These are phyloP conservation scores for Euphrasia arctica DNA, from an alignment of 305 asterid species.

Conservation along the genomic window DNA sequence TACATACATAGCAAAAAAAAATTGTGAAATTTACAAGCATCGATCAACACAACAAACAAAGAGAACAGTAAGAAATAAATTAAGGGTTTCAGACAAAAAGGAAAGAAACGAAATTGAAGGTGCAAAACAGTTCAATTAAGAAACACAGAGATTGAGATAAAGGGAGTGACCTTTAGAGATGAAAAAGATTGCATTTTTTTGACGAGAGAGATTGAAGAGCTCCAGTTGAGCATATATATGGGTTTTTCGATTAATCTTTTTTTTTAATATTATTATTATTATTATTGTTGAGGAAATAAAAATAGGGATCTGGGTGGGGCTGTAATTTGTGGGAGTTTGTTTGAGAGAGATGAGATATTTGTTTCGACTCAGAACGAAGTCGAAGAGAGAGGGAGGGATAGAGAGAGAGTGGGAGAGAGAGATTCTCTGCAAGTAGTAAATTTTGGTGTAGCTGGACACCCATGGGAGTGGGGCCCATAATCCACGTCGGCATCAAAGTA, in stretches of 20 bases:
- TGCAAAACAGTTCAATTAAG: conserved; percentile 18
- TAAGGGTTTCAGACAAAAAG: conserved; percentile 22
- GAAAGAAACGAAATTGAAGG: conserved; percentile 27
- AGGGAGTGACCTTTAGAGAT: conserved; percentile 28
- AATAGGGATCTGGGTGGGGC: conserved; percentile 40
- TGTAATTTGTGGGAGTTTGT: conserved; percentile 20
- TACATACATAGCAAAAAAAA: conserved; percentile 17
- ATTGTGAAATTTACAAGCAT: not conserved
- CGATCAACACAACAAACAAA: conserved; percentile 19
- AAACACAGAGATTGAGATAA: not conserved
- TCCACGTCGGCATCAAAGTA: conserved; percentile 28
- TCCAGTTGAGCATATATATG: conserved; percentile 20
- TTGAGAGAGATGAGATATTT: conserved; percentile 33
- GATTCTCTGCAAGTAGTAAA: conserved; percentile 38
- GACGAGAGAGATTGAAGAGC: conserved; percentile 20
- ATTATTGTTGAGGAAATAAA: conserved; percentile 21
- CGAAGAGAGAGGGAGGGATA: conserved; percentile 20
- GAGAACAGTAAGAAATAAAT: not conserved
- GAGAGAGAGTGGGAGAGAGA: conserved; percentile 22
- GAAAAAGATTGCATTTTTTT: conserved; percentile 6
- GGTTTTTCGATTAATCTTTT: conserved; percentile 8
- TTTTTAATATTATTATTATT: not conserved
- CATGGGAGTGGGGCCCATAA: conserved; percentile 28
- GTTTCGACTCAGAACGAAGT: conserved; percentile 35
- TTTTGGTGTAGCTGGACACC: conserved; percentile 43